These are phyloP conservation scores for Cercospora berteroae DNA, from an alignment of 2,329 filamentous ascomycete genomes.

Conservation along the genomic window DNA sequence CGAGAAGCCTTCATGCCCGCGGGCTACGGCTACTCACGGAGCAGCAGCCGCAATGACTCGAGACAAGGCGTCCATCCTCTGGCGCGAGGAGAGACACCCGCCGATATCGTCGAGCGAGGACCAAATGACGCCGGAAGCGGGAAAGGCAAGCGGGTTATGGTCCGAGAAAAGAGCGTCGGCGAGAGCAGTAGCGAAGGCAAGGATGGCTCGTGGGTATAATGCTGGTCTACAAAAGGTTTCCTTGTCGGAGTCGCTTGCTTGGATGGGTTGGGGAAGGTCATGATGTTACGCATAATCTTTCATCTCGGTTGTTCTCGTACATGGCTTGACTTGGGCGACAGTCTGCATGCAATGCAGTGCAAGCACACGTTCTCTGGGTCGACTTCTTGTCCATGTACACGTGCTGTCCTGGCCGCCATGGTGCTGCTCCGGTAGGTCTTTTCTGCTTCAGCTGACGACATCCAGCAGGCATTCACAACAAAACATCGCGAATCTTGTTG, in stretches of 20 bases:
- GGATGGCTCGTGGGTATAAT: slow-evolving; percentile 6
- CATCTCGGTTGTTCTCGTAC: background rate
- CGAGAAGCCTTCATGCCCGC: slow-evolving; percentile 38
- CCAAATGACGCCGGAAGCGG: background rate
- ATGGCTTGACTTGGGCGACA: background rate
- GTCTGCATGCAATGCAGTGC: slow-evolving; percentile 1
- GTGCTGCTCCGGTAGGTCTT: background rate
- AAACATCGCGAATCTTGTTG: background rate
- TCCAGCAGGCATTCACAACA: background rate
- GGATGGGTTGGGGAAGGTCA: background rate
- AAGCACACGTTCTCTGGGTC: background rate
- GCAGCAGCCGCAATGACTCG: slow-evolving; percentile 24
- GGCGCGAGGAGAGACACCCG: slow-evolving; percentile 27
- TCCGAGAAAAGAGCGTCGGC: slow-evolving; percentile 12
- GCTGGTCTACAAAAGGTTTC: background rate
- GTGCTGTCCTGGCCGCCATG: too few relatives aligned
- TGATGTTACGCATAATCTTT: slow-evolving; percentile 9
- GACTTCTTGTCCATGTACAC: background rate
- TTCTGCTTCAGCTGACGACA: background rate
- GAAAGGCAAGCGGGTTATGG: slow-evolving; percentile 11
- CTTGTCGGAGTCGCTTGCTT: background rate
- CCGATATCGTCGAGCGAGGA: slow-evolving; percentile 24
- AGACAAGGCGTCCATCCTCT: slow-evolving; percentile 21
- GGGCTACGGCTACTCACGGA: slow-evolving; percentile 35
- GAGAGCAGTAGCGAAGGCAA: slow-evolving; percentile 7